Evolutionary conservation across 805 yeast genomes (phyloP), one percentile per base, ranked within the genome.

Genomic region (Danielia oregonensis): DNA sequence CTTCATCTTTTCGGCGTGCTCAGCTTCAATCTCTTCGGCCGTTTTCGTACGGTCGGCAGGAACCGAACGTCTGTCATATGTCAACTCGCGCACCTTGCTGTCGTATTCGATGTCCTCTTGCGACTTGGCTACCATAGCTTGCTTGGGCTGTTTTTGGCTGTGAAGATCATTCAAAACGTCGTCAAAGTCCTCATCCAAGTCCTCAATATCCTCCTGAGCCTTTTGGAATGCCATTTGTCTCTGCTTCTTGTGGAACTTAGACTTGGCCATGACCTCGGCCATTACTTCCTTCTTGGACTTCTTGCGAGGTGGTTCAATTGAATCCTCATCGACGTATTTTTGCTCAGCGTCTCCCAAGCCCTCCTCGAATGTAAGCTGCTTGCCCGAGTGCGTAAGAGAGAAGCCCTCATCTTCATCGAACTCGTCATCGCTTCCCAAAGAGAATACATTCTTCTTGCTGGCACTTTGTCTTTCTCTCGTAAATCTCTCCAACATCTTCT

Each of bases 401-500:
- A 67, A 65, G 4, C 68, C 68, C 5, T 62, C 70, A n/a, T 60
- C 68, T 19, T 68, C 77, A 15, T 74, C 78, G 33, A 74, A 79
- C 45, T 83, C 93, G 18, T 86, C 91, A 33, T 89, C 74, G 52
- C 85, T 82, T 50, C 78, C 91, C 42, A 85, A 52, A 6, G 69
- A 55, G 41, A 63, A 67, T 14, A 52, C 57, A 19, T 79, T 75
- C 26, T 70, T 65, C 15, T 73, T 65, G n/a, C 76, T 64, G 39
- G 74, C 73, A 12, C 72, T 51, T 57, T 87, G 94, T 55, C 85
- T 74, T 65, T 91, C 97, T 37, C 82, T 78, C 4, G 96, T 86
- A 66, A 87, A 93, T 65, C 98, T 79, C 54, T 84, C 96, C 62
- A 93, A 74, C 96, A 88, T 88, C 59, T 84, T 86, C 48, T 93